Conservation (phyloP, 2,329 filamentous ascomycete genomes). For the Pyrenophora graminea region DNA sequence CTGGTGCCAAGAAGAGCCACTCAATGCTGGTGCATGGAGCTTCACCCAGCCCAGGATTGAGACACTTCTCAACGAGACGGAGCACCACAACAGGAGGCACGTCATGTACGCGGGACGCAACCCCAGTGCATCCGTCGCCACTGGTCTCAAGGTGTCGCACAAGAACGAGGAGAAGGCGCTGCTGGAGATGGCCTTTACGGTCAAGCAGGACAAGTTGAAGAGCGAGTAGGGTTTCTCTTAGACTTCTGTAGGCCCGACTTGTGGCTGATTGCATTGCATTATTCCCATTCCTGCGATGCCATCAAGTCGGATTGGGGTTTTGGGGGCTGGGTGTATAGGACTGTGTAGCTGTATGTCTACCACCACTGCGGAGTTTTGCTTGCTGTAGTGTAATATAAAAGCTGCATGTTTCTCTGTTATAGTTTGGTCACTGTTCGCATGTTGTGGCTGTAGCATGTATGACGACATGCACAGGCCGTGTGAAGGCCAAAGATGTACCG, state of each 20-base stretch:
- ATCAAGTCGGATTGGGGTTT: neutral
- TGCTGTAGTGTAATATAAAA: constrained; percentile 36
- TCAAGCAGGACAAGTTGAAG: constrained; percentile 69
- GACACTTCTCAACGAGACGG: constrained; percentile 89
- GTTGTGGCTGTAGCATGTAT: neutral
- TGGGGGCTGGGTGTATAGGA: constrained; percentile 10
- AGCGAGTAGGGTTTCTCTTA: constrained; percentile 55
- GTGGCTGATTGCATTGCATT: constrained; percentile 22
- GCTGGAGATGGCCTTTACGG: constrained; percentile 65
- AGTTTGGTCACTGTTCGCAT: neutral
- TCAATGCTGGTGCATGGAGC: constrained; percentile 96
- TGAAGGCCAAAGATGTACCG: too few relatives aligned
- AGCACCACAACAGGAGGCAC: constrained; percentile 91
- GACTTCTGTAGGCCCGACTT: neutral
- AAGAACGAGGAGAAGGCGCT: constrained; percentile 91
- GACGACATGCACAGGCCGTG: neutral
- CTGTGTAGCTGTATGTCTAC: constrained; percentile 30
- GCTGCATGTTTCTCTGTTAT: constrained; percentile 13
- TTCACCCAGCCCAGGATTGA: constrained; percentile 98
- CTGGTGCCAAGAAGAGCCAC: constrained; percentile 95
- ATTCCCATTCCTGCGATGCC: constrained; percentile 14
- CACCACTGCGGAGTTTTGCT: constrained; percentile 37
- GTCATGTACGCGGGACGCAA: constrained; percentile 96
- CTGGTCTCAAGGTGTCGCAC: constrained; percentile 85
- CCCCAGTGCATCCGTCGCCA: constrained; percentile 91